A percentile compares a stretch with the other conserved stretches of the same genome.
Evolutionary conservation across 164 flowering plant species (phyloP).

Genomic region (Stephania japonica): DNA sequence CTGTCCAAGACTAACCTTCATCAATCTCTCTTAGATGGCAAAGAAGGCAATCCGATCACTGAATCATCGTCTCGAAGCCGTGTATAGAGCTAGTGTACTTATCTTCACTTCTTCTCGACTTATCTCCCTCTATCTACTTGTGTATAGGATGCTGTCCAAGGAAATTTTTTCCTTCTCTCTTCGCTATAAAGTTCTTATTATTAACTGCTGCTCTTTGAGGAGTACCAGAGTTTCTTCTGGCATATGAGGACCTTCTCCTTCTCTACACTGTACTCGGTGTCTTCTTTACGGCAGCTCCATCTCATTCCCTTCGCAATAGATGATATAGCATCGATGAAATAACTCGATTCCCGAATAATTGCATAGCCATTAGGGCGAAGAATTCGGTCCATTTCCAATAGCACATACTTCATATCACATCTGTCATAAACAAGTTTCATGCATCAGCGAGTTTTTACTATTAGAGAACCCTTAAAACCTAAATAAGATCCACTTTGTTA

Average conservation of each 20-base stretch:
- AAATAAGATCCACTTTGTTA: too few species aligned
- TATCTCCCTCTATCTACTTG: neutral
- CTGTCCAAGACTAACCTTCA: neutral
- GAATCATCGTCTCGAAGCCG: neutral
- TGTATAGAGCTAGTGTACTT: neutral
- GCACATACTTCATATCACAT: constrained; percentile 86
- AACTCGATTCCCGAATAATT: constrained; percentile 73
- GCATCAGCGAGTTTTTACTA: neutral
- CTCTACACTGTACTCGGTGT: constrained; percentile 57
- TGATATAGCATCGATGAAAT: constrained; percentile 55
- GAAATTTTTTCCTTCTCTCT: neutral
- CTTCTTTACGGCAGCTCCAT: constrained; percentile 81
- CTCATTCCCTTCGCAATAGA: constrained; percentile 71
- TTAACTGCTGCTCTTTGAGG: constrained; percentile 34
- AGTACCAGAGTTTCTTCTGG: constrained; percentile 88
- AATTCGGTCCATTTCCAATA: constrained; percentile 89
- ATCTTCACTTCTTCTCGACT: neutral
- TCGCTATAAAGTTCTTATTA: constrained; percentile 17
- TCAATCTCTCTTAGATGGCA: neutral
- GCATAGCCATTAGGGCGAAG: constrained; percentile 78
- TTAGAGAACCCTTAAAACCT: too few species aligned
- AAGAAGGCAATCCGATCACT: neutral
- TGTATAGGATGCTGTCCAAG: neutral
- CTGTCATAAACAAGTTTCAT: constrained; percentile 26
- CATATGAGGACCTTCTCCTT: constrained; percentile 76